Evolutionary conservation across 352 stramenopile species (phyloP).

Genomic region (Pythium rishiriense): DNA sequence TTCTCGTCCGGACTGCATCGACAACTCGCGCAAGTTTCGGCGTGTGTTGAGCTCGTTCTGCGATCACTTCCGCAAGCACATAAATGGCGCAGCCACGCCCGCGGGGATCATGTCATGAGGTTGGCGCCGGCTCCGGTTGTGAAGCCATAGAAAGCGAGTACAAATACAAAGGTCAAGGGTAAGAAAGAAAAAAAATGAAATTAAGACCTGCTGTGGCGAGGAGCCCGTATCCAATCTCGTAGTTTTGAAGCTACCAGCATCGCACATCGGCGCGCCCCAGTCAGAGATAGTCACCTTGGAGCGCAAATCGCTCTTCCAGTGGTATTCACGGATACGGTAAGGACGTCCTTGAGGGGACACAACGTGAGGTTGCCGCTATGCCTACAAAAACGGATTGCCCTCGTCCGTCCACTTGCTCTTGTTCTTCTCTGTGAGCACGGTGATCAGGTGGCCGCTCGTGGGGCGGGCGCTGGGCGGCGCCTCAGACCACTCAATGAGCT

Average conservation of each 20-base stretch:
- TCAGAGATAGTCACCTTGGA: no score
- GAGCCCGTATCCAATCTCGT: not conserved
- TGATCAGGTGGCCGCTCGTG: constrained; percentile 67
- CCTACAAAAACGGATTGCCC: constrained; percentile 68
- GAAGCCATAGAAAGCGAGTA: not conserved
- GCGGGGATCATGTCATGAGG: constrained; percentile 24
- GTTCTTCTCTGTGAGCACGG: constrained; percentile 59
- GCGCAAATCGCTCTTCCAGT: no score
- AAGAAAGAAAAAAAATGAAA: not conserved
- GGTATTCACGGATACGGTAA: no score
- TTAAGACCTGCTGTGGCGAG: not conserved
- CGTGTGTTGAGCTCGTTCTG: constrained; percentile 75
- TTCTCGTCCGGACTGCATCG: constrained; percentile 55
- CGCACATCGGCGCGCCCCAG: no score
- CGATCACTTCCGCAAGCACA: constrained; percentile 71
- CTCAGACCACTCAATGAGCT: constrained; percentile 76
- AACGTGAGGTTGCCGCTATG: not conserved
- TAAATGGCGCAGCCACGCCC: constrained; percentile 22
- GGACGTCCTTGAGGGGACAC: no score
- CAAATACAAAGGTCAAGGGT: not conserved
- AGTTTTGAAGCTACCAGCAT: no score
- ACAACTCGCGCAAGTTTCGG: constrained; percentile 82
- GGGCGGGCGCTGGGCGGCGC: constrained; percentile 41
- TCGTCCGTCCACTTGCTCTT: constrained; percentile 63
- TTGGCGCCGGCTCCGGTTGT: no score